phyloP scores from a whole-genome alignment of 495 filamentous ascomycete species.

The Aspergillus incahuasiensis region DNA sequence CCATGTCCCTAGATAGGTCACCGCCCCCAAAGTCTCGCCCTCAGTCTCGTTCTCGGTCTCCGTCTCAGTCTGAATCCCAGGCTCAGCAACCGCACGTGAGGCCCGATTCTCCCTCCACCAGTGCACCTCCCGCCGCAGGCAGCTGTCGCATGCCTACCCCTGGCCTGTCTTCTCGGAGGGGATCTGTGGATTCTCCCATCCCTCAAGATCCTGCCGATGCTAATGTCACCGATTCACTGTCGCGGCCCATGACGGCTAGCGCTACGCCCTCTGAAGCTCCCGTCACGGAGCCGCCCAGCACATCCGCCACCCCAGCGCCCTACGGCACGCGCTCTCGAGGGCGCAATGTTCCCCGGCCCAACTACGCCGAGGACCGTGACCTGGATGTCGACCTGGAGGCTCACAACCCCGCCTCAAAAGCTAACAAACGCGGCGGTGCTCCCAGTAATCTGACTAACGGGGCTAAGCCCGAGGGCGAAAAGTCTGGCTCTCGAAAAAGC shows the following conservation, averaged over 20 bases:
- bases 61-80: neutral
- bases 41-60: neutral
- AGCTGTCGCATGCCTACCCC: constrained; percentile 26
- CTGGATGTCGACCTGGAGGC: constrained; percentile 75
- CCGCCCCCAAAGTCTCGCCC: constrained; percentile 17
- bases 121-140: constrained; percentile 10
- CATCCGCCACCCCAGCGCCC: constrained; percentile 54
- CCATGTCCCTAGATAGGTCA: constrained; percentile 28
- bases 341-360: constrained; percentile 75
- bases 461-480: constrained; percentile 39
- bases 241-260: constrained; percentile 48
- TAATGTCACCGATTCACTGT: constrained; percentile 38
- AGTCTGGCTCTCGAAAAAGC: constrained; percentile 41
- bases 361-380: constrained; percentile 96
- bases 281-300: constrained; percentile 35
- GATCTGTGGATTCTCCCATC: constrained; percentile 21
- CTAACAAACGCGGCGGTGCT: constrained; percentile 38
- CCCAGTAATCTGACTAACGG: constrained; percentile 29
- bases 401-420: constrained; percentile 40
- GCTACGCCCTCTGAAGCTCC: constrained; percentile 42
- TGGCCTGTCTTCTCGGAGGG: constrained; percentile 21
- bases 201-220: constrained; percentile 20
- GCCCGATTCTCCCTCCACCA: constrained; percentile 20
- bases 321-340: constrained; percentile 97
- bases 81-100: constrained; percentile 22